Percentiles rank a stretch among this genome's conserved stretches.
These are phyloP conservation scores for Euphorbia schlechtendalii DNA, from an alignment of 441 rosid genomes.

Conservation along the genomic window DNA sequence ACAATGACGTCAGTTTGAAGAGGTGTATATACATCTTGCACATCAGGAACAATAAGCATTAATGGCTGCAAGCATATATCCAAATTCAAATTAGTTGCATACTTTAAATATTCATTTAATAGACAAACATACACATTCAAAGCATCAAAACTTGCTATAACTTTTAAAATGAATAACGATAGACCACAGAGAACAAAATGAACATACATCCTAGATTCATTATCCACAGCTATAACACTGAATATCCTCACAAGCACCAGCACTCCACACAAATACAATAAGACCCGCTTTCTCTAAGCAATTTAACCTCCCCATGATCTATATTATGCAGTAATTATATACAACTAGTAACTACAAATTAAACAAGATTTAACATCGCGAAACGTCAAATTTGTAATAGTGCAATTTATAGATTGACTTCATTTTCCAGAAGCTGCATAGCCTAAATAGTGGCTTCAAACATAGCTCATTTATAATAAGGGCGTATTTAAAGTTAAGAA, in stretches of 20 bases:
- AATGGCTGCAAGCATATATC: conserved; percentile 52
- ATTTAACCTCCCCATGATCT: not conserved
- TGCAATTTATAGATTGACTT: not conserved
- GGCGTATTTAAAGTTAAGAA: not conserved
- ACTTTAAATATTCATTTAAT: not conserved
- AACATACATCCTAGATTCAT: not conserved
- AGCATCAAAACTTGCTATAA: not conserved
- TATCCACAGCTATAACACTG: not conserved
- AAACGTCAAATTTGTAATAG: not conserved
- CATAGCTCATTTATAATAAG: not conserved
- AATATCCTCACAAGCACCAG: not conserved
- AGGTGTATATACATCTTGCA: conserved; percentile 84
- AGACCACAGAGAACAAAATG: not conserved
- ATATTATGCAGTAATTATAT: not conserved
- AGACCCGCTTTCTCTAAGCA: not conserved
- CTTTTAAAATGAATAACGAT: not conserved
- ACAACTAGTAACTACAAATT: not conserved
- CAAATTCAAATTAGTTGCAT: conserved; percentile 19
- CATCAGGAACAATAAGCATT: conserved; percentile 83
- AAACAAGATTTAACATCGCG: not conserved
- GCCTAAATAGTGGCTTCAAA: not conserved
- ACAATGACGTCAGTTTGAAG: conserved; percentile 77
- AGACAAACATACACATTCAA: not conserved
- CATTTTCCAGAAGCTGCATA: not conserved
- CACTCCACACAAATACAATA: not conserved